A percentile compares a stretch with the other conserved stretches of the same genome.
phyloP scores from a whole-genome alignment of 495 filamentous ascomycete species.

The Penicillium pancosmium region DNA sequence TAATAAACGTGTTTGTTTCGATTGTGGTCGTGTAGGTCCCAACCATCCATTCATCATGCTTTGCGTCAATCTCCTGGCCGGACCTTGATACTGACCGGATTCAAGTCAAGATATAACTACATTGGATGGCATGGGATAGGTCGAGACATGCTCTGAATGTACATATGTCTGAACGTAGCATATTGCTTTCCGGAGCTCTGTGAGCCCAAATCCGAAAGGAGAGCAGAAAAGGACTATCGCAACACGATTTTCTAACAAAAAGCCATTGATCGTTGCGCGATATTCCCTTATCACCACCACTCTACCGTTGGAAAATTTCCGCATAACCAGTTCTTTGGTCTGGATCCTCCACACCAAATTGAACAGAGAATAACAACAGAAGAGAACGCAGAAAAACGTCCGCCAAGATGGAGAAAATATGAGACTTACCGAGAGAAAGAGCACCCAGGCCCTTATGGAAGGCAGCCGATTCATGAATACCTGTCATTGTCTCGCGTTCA shows the following conservation, averaged over 20 bases:
- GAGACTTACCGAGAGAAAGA: background rate
- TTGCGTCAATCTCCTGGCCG: background rate
- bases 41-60: background rate
- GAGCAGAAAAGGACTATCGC: slow-evolving; percentile 21
- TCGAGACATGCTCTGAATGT: background rate
- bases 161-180: background rate
- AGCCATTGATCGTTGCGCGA: too few species aligned
- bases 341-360: background rate
- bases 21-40: slow-evolving; percentile 12
- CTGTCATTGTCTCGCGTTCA: too few species aligned
- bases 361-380: background rate
- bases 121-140: background rate
- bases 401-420: background rate
- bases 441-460: slow-evolving; percentile 5
- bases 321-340: background rate
- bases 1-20: background rate
- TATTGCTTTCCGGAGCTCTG: background rate
- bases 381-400: background rate
- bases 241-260: slow-evolving; percentile 22
- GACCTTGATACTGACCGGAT: background rate
- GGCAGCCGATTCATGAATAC: slow-evolving; percentile 14
- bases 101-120: background rate
- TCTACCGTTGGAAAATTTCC: background rate
- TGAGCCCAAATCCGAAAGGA: slow-evolving; percentile 11
- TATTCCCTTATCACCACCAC: background rate